Percentiles rank a stretch among this genome's conserved stretches.
Conservation (phyloP, 169 alveolate species). For the Cryptosporidium viatorum region DNA sequence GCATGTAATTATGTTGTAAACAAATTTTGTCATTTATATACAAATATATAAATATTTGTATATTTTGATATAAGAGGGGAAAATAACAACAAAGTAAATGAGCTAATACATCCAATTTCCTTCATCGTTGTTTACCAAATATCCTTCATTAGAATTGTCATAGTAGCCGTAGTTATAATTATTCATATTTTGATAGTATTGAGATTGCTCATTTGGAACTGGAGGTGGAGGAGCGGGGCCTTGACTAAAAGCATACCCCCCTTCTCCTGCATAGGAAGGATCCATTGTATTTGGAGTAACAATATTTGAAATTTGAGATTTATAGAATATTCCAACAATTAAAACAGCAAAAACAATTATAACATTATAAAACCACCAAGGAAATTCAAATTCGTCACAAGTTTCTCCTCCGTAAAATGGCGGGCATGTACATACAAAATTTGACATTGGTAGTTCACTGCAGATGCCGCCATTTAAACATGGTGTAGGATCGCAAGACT, state of each 20-base stretch:
- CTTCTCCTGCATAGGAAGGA: conserved; percentile 34
- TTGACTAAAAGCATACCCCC: not conserved
- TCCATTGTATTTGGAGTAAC: conserved; percentile 12
- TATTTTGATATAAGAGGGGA: not conserved
- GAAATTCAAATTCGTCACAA: conserved; percentile 34
- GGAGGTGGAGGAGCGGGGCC: conserved; percentile 31
- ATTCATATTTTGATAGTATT: not conserved
- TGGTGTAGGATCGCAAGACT: conserved; percentile 68
- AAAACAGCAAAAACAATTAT: conserved; percentile 25
- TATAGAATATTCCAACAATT: conserved; percentile 35
- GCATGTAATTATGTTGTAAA: not conserved
- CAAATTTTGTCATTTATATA: not conserved
- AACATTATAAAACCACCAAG: conserved; percentile 67
- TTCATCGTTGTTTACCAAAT: conserved; percentile 25
- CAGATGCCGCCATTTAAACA: conserved; percentile 56
- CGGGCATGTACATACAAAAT: conserved; percentile 36
- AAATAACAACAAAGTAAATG: not conserved
- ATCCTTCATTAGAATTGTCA: not conserved
- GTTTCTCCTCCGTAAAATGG: conserved; percentile 64
- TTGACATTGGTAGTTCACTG: conserved; percentile 44
- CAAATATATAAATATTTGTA: not conserved
- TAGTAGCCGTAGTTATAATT: conserved; percentile 1
- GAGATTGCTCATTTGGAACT: not conserved
- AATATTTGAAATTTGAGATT: conserved; percentile 27
- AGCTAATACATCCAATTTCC: conserved; percentile 44